These are phyloP conservation scores for Saksenaea vasiformis DNA, from an alignment of 371 early-diverging fungal genomes.

Conservation along the genomic window DNA sequence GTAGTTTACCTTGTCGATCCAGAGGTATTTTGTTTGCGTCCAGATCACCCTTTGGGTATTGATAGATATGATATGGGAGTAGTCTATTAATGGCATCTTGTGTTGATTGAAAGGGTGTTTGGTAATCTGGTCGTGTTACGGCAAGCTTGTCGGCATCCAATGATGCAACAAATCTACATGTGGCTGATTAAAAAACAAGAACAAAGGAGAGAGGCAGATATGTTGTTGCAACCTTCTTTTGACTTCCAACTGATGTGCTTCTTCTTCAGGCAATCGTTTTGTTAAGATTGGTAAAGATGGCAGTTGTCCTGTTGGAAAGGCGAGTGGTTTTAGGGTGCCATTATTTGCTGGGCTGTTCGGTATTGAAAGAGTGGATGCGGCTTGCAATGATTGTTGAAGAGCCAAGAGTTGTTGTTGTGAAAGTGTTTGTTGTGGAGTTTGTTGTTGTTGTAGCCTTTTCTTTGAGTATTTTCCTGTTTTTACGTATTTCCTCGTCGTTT, in stretches of 20 bases:
- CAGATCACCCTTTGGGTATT: conserved; percentile 65
- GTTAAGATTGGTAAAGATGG: conserved; percentile 33
- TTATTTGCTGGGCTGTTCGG: background rate
- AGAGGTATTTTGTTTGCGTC: conserved; percentile 57
- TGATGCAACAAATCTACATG: conserved; percentile 34
- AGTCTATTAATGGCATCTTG: conserved; percentile 67
- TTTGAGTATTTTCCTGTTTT: conserved; percentile 71
- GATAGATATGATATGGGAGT: conserved; percentile 74
- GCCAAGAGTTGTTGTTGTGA: conserved; percentile 36
- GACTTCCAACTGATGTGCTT: conserved; percentile 42
- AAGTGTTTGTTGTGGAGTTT: conserved; percentile 25
- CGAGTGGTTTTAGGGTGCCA: conserved; percentile 9
- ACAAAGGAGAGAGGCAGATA: background rate
- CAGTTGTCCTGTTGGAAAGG: conserved; percentile 11
- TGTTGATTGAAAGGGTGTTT: conserved; percentile 60
- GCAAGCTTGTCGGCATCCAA: conserved; percentile 52
- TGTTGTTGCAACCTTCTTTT: conserved; percentile 35
- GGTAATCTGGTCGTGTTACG: conserved; percentile 53
- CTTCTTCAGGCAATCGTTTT: conserved; percentile 53
- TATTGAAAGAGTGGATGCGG: conserved; percentile 10
- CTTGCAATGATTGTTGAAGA: conserved; percentile 32
- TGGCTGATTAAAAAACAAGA: background rate
- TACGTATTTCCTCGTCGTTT: conserved; percentile 61
- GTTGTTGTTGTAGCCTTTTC: conserved; percentile 40
- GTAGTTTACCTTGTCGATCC: conserved; percentile 43